Base-by-base conservation (phyloP, 1,139 yeast genomes). In the Eremothecium gossypii region DNA sequence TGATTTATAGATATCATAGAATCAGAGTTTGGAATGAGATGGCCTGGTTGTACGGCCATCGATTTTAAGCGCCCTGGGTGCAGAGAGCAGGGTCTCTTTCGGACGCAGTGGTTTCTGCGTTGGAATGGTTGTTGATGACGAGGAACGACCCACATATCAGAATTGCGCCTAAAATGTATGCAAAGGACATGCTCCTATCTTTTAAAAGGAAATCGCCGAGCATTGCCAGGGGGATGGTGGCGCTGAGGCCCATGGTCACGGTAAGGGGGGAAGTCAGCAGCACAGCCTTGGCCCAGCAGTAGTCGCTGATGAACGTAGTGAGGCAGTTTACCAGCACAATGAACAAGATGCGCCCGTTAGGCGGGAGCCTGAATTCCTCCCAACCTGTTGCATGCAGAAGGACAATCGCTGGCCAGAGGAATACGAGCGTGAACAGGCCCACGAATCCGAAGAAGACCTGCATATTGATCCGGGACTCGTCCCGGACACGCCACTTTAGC, bases 211-310 rank as follows among this genome's bases (percentile, higher is more conserved):
- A 73, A 57, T 91, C 98, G 26, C 96, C 96, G 14, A 86, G 63
- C 85, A 91, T 83, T 0, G 97, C 96, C 45, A 91, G 71, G 0
- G 98, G 98, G 27, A 91, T 91, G 0, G 97, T 87, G 51, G 91
- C 77, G 26, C 95, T 82, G 36, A 91, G 69, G 0, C 98, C 98
- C 7, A 91, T 95, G 0, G 98, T 91, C 2, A 89, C 97, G 0
- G 95, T 89, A 48, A 91, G 69, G 0, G 98, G 98, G 39, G 93
- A 81, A 1, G 98, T 91, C 58, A 91, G 68, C 30, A 91, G 70
- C 73, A 89, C 93, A 0, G 97, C 95, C 51, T 86, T 76, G 35
- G 95, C 95, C 98, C 98, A 91, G 57, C 94, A 79, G 52, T 82
- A 86, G 59, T 91, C 98, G 36, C 95, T 83, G 12, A 87, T 65